Evolutionary conservation across 768 basidiomycete species (phyloP).

Genomic region (Scleroderma bovista): DNA sequence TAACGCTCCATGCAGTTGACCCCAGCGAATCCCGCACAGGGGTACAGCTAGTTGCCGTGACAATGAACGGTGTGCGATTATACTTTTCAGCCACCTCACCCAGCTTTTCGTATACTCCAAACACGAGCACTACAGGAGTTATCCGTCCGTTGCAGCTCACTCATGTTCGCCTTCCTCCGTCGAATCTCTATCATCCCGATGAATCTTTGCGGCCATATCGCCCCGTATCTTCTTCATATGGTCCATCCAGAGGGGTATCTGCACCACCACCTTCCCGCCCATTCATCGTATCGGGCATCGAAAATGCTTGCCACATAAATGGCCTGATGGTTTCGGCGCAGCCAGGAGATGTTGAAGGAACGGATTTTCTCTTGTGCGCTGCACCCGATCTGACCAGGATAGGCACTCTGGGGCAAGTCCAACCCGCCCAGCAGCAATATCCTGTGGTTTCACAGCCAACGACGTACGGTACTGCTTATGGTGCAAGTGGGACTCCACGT

Average conservation of each 20-base stretch:
- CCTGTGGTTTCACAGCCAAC: conserved; percentile 30
- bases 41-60: conserved; percentile 76
- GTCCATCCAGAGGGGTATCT: conserved; percentile 36
- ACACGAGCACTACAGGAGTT: conserved; percentile 20
- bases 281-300: conserved; percentile 53
- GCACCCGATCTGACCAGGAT: conserved; percentile 73
- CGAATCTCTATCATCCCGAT: conserved; percentile 73
- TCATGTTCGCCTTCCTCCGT: conserved; percentile 77
- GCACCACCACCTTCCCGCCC: conserved; percentile 46
- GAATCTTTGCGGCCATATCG: conserved; percentile 52
- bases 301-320: conserved; percentile 58
- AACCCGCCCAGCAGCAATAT: conserved; percentile 34
- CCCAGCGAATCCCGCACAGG: conserved; percentile 61
- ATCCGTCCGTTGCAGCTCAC: conserved; percentile 52
- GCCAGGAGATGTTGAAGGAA: conserved; percentile 65
- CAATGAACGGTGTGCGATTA: conserved; percentile 75
- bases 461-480: conserved; percentile 40
- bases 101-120: conserved; percentile 44
- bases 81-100: conserved; percentile 65
- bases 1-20: conserved; percentile 64
- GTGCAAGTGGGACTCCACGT: conserved; percentile 37
- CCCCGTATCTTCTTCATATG: conserved; percentile 43
- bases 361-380: conserved; percentile 69
- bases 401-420: conserved; percentile 63
- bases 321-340: conserved; percentile 71